Evolutionary conservation across 805 yeast species (phyloP).

Genomic region (Kazachstania bromeliacearum): DNA sequence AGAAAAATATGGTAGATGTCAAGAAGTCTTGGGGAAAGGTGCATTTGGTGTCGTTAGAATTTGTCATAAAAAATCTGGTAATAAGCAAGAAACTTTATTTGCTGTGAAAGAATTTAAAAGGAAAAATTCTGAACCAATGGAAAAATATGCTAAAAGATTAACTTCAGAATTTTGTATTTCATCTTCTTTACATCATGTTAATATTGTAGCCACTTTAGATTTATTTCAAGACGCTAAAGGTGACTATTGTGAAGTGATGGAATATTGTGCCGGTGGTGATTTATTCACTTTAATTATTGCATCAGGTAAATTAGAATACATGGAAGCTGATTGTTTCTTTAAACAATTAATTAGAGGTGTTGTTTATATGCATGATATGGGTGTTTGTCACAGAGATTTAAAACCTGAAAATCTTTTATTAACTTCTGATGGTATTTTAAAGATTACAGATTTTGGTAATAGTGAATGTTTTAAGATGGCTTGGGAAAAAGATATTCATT

Average conservation of each 20-base stretch:
- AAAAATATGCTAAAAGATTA: slow-evolving; percentile 59
- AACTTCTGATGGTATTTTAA: slow-evolving; percentile 61
- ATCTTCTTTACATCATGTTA: slow-evolving; percentile 65
- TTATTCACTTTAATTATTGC: slow-evolving; percentile 64
- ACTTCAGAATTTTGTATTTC: slow-evolving; percentile 80
- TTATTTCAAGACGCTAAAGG: slow-evolving; percentile 73
- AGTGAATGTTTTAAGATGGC: slow-evolving; percentile 78
- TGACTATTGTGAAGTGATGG: slow-evolving; percentile 80
- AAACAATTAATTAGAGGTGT: slow-evolving; percentile 80
- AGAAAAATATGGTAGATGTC: slow-evolving; percentile 89
- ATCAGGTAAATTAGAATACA: slow-evolving; percentile 66
- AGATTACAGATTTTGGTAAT: slow-evolving; percentile 84
- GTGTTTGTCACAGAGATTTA: slow-evolving; percentile 87
- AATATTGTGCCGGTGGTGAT: slow-evolving; percentile 76
- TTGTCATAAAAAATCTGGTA: slow-evolving; percentile 54
- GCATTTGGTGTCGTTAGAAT: slow-evolving; percentile 90
- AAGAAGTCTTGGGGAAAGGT: slow-evolving; percentile 89
- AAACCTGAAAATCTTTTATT: slow-evolving; percentile 88
- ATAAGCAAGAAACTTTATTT: slow-evolving; percentile 40
- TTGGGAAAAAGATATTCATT: slow-evolving; percentile 64
- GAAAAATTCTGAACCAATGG: slow-evolving; percentile 50
- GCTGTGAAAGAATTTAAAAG: slow-evolving; percentile 85
- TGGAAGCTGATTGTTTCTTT: slow-evolving; percentile 85
- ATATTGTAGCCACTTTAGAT: slow-evolving; percentile 70
- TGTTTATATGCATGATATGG: slow-evolving; percentile 78